Evolutionary conservation across 306 rosid species (phyloP).

Genomic region (Macrotyloma uniflorum): DNA sequence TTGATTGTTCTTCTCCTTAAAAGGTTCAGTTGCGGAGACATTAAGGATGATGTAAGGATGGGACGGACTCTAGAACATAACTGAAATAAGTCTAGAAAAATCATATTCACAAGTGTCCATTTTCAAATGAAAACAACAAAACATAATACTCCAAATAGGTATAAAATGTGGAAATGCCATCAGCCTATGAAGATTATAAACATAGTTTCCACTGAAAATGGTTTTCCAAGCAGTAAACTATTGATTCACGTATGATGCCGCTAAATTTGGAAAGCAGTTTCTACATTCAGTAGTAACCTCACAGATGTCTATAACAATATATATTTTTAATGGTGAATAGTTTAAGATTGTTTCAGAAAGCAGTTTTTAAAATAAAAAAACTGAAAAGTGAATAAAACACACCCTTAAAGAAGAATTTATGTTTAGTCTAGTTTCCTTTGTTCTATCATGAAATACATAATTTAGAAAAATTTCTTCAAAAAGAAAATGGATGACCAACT

Average conservation of each 20-base stretch:
- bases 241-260: neutral
- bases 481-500: neutral
- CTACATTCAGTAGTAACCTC: neutral
- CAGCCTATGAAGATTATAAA: conserved; percentile 3
- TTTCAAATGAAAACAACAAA: conserved; percentile 12
- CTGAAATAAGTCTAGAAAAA: neutral
- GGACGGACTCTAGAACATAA: neutral
- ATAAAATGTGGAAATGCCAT: neutral
- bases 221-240: neutral
- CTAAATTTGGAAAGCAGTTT: neutral
- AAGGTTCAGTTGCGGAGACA: neutral
- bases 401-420: neutral
- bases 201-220: neutral
- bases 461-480: neutral
- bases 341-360: too few relatives aligned
- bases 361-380: too few relatives aligned
- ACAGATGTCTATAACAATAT: neutral
- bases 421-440: neutral
- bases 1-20: neutral
- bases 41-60: conserved; percentile 1
- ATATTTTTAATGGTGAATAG: neutral
- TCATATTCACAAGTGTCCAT: neutral
- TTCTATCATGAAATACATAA: conserved; percentile 18
- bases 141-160: neutral
- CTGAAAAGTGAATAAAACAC: too few relatives aligned